These are phyloP conservation scores for Stenogyne calaminthoides DNA, from an alignment of 305 asterid species.

Conservation along the genomic window DNA sequence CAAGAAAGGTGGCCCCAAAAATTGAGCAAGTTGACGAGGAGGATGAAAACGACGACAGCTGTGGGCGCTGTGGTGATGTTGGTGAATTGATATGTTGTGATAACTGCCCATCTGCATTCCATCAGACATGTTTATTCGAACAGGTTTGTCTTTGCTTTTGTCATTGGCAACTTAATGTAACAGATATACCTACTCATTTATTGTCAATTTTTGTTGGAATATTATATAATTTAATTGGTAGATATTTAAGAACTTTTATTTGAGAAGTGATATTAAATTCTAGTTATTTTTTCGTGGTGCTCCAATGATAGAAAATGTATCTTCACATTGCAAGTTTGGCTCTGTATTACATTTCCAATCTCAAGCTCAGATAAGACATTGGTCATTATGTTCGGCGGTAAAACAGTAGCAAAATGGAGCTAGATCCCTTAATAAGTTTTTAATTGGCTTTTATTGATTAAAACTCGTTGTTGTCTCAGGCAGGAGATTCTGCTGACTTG, in stretches of 20 bases:
- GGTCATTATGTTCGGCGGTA: constrained; percentile 22
- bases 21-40: constrained; percentile 55
- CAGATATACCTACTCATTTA: neutral
- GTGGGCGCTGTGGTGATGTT: constrained; percentile 97
- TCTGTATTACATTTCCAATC: constrained; percentile 15
- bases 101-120: constrained; percentile 98
- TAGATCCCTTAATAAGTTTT: neutral
- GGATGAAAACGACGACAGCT: constrained; percentile 96
- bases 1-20: constrained; percentile 59
- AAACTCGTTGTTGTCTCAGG: constrained; percentile 6
- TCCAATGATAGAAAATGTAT: neutral
- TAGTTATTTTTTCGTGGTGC: constrained; percentile 1
- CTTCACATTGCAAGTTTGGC: constrained; percentile 14
- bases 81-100: constrained; percentile 98
- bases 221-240: neutral
- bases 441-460: neutral
- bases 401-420: constrained; percentile 10
- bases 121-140: constrained; percentile 84
- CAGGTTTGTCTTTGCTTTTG: constrained; percentile 56
- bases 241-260: constrained; percentile 7
- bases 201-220: constrained; percentile 18
- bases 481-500: neutral
- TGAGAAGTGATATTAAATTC: constrained; percentile 16
- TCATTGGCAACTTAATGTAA: constrained; percentile 3
- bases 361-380: constrained; percentile 9